Evolutionary conservation across 805 yeast species (phyloP).

Genomic region (Kuraishia borneana): DNA sequence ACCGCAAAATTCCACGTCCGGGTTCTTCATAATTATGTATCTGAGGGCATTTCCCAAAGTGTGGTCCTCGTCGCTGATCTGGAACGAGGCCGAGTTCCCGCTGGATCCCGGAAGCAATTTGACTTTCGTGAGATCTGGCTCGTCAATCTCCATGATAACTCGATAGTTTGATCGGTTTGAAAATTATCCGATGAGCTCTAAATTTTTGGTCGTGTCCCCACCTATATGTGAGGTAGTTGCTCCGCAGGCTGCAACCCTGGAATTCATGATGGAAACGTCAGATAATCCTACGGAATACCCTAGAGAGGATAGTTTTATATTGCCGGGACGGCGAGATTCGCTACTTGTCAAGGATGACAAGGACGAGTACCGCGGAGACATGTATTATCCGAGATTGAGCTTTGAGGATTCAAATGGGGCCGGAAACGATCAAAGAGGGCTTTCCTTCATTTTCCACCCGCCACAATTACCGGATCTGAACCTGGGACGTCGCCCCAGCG

Average conservation of each 20-base stretch:
- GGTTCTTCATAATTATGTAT: conserved; percentile 93
- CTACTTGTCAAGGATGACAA: conserved; percentile 7
- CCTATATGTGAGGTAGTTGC: no score
- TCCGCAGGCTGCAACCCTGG: no score
- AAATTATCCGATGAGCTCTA: no score
- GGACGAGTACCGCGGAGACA: conserved; percentile 1
- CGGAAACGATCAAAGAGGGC: background rate
- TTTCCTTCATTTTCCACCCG: background rate
- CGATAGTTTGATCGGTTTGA: no score
- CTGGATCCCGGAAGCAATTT: conserved; percentile 74
- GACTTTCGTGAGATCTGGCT: conserved; percentile 44
- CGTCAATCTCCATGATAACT: conserved; percentile 19
- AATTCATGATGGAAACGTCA: no score
- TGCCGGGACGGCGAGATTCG: conserved; percentile 14
- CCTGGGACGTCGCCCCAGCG: conserved; percentile 28
- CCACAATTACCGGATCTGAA: background rate
- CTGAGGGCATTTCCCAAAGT: conserved; percentile 91
- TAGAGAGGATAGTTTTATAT: conserved; percentile 14
- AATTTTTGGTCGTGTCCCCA: no score
- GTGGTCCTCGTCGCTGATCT: conserved; percentile 88
- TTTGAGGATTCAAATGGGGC: conserved; percentile 10
- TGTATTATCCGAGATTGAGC: conserved; percentile 17
- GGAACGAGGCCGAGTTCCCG: conserved; percentile 91
- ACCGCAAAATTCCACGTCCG: conserved; percentile 97
- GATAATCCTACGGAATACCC: background rate